Percentiles rank a stretch among this genome's conserved stretches.
These are phyloP conservation scores for Ascosphaera aggregata DNA, from an alignment of 2,329 filamentous ascomycete species.

Conservation along the genomic window DNA sequence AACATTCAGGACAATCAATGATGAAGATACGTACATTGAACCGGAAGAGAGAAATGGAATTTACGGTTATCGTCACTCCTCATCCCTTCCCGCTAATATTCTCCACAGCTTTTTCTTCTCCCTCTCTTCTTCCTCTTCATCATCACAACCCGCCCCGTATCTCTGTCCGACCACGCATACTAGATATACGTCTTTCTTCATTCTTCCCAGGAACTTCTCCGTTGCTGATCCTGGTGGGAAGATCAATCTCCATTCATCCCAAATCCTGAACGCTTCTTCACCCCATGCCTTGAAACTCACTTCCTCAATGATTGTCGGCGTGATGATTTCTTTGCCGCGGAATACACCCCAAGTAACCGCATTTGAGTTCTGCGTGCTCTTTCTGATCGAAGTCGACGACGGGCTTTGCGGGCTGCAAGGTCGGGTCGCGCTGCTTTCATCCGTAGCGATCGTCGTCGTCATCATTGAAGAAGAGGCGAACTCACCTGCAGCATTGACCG, in stretches of 20 bases:
- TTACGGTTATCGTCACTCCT: too few relatives aligned
- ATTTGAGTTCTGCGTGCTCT: constrained; percentile 41
- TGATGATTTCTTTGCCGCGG: constrained; percentile 84
- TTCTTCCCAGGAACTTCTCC: constrained; percentile 42
- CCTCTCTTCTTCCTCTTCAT: constrained; percentile 15
- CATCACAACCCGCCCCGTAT: constrained; percentile 19
- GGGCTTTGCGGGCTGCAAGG: constrained; percentile 3
- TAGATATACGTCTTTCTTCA: constrained; percentile 55
- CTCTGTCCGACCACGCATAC: constrained; percentile 42
- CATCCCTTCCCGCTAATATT: constrained; percentile 12
- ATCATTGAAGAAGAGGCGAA: constrained; percentile 38
- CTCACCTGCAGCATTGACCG: constrained; percentile 53
- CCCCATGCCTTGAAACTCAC: constrained; percentile 86
- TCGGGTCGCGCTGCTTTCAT: too few relatives aligned
- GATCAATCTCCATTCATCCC: constrained; percentile 78
- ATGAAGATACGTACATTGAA: background rate
- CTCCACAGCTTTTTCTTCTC: constrained; percentile 19
- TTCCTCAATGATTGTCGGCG: constrained; percentile 89
- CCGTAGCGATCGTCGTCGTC: constrained; percentile 10
- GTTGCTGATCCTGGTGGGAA: constrained; percentile 55
- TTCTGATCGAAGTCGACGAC: constrained; percentile 25
- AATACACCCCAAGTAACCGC: constrained; percentile 96
- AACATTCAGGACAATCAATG: too few relatives aligned
- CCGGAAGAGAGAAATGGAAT: too few relatives aligned
- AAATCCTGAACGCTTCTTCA: constrained; percentile 91